Percentiles rank a stretch among this genome's conserved stretches.
Evolutionary conservation across 106 monocot species (phyloP).

Genomic region (Vanilla planifolia): DNA sequence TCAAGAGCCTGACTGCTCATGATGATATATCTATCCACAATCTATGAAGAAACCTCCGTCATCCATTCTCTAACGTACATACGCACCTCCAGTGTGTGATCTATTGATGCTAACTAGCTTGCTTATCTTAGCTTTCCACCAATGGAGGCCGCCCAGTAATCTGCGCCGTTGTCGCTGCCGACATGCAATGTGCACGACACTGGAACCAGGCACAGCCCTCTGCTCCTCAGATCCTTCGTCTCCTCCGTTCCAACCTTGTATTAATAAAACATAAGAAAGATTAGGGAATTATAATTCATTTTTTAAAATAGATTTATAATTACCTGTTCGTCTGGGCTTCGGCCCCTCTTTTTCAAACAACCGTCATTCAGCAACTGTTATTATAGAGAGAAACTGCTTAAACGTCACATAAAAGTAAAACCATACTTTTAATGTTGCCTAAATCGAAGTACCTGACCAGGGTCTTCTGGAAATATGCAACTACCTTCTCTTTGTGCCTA

Average conservation of each 20-base stretch:
- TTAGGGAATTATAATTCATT: too few relatives aligned
- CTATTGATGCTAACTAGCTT: too few relatives aligned
- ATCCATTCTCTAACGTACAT: not conserved
- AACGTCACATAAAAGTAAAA: too few relatives aligned
- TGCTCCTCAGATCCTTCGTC: conserved; percentile 71
- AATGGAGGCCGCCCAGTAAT: conserved; percentile 61
- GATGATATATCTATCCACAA: conserved; percentile 4
- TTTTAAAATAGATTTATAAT: too few relatives aligned
- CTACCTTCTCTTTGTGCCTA: conserved; percentile 49
- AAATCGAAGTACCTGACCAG: conserved; percentile 37
- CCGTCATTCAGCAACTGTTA: too few relatives aligned
- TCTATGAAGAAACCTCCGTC: not conserved
- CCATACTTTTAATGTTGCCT: too few relatives aligned
- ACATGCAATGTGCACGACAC: conserved; percentile 61
- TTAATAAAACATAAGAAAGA: not conserved
- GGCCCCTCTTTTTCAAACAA: too few relatives aligned
- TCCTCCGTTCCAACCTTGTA: conserved; percentile 14
- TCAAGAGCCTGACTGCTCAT: conserved; percentile 1
- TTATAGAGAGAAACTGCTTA: too few relatives aligned
- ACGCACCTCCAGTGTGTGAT: too few relatives aligned
- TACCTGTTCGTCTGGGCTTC: too few relatives aligned
- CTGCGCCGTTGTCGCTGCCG: conserved; percentile 53
- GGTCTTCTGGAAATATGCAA: conserved; percentile 63
- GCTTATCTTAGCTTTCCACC: not conserved
- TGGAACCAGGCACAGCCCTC: conserved; percentile 74